Evolutionary conservation across 208 protist species (phyloP).

Genomic region (Trypanosomatidae sp.): DNA sequence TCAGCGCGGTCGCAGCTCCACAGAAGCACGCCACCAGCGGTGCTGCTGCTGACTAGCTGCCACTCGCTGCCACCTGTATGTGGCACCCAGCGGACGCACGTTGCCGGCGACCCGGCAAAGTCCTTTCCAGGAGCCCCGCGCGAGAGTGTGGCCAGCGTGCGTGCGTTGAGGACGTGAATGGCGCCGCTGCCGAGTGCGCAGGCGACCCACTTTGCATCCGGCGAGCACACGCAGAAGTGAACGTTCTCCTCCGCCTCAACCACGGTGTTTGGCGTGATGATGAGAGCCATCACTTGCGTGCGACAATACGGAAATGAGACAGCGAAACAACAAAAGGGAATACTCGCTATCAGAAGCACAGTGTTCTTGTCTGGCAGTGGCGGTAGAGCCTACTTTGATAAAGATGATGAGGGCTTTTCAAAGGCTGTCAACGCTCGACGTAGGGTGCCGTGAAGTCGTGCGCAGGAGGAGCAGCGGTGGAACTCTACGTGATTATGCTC

Average conservation of each 20-base stretch:
- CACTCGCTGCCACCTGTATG: conserved; percentile 7
- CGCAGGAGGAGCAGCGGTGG: too few species aligned
- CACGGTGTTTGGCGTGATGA: too few species aligned
- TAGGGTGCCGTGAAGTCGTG: too few species aligned
- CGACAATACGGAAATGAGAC: too few species aligned
- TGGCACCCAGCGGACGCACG: conserved; percentile 59
- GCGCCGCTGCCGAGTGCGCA: conserved; percentile 54
- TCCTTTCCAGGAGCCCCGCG: conserved; percentile 26
- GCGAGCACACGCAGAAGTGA: conserved; percentile 38
- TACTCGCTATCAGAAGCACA: too few species aligned
- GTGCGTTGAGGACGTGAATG: conserved; percentile 39
- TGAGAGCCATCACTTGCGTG: too few species aligned
- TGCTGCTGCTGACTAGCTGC: conserved; percentile 53
- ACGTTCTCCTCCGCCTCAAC: conserved; percentile 36
- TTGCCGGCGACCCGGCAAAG: conserved; percentile 53
- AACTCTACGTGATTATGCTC: too few species aligned
- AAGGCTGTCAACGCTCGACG: too few species aligned
- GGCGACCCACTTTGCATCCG: conserved; percentile 55
- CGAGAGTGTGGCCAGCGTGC: conserved; percentile 20
- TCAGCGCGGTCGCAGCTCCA: conserved; percentile 51
- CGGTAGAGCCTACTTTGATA: too few species aligned
- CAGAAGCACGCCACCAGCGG: conserved; percentile 54
- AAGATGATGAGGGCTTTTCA: too few species aligned
- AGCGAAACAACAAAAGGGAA: too few species aligned
- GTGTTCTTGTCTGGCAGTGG: too few species aligned